phyloP scores from a whole-genome alignment of 306 rosid genomes.

The Gastrolobium bilobum region DNA sequence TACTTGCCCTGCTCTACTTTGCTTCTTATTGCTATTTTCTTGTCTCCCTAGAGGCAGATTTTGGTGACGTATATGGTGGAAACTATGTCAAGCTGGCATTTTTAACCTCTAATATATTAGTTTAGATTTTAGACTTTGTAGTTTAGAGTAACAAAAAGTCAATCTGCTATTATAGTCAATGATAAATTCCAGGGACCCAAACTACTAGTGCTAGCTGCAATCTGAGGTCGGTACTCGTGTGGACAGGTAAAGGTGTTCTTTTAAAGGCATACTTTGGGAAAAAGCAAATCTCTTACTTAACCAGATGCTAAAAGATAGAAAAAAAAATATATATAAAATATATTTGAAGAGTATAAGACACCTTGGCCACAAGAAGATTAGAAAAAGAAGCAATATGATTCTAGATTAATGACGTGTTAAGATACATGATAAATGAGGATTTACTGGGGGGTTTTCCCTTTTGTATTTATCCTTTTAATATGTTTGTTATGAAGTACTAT shows the following conservation, averaged over 20 bases:
- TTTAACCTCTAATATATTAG: not conserved
- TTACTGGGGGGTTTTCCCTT: not conserved
- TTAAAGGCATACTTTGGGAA: constrained; percentile 49
- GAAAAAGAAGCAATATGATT: constrained; percentile 32
- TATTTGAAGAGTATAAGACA: not conserved
- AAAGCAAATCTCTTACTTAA: constrained; percentile 57
- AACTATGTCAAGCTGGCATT: constrained; percentile 10
- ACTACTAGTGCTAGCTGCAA: constrained; percentile 40
- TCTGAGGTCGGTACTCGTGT: constrained; percentile 41
- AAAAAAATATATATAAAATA: constrained; percentile 25
- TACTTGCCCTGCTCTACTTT: constrained; percentile 39
- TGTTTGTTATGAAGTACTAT: constrained; percentile 6
- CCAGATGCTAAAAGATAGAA: constrained; percentile 28
- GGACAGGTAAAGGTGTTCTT: constrained; percentile 43
- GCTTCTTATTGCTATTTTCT: constrained; percentile 21
- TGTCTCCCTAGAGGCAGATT: constrained; percentile 52
- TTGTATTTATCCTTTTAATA: not conserved
- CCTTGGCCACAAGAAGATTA: constrained; percentile 25
- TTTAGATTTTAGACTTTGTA: constrained; percentile 25
- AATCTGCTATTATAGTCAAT: constrained; percentile 43
- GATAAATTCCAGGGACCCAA: constrained; percentile 45
- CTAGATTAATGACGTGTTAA: constrained; percentile 8
- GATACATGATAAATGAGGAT: not conserved
- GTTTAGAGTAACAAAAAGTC: constrained; percentile 29
- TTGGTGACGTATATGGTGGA: constrained; percentile 48